phyloP scores from a whole-genome alignment of 129 eudicot species.

The Centrapalus pauciflorus region DNA sequence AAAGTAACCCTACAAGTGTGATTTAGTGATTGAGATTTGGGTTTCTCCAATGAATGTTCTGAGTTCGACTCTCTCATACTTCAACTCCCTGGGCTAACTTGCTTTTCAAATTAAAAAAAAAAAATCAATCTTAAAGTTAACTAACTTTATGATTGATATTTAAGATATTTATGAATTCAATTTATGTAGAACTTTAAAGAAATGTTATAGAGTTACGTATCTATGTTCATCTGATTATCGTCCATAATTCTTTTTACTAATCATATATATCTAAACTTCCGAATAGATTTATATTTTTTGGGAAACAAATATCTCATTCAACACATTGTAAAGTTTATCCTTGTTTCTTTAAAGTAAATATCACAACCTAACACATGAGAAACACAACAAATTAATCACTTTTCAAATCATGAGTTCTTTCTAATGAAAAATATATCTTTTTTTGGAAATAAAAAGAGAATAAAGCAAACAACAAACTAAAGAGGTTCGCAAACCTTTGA shows the following conservation, averaged over 20 bases:
- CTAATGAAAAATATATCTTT: neutral
- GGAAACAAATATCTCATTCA: neutral
- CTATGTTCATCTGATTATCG: neutral
- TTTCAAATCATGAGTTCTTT: conserved; percentile 23
- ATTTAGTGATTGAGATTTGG: no score
- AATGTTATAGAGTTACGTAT: no score
- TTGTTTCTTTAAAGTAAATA: conserved; percentile 20
- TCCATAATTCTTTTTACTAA: neutral
- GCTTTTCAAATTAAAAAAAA: no score
- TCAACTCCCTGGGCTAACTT: no score
- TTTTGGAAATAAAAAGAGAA: conserved; percentile 12
- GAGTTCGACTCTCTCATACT: no score
- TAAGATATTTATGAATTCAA: neutral
- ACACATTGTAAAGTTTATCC: conserved; percentile 5
- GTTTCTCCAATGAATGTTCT: no score
- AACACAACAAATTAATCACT: conserved; percentile 16
- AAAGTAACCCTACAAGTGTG: no score
- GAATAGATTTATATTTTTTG: neutral
- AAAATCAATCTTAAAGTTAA: neutral
- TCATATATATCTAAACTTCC: neutral
- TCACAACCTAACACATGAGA: conserved; percentile 22
- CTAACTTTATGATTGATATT: neutral
- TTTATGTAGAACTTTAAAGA: neutral
- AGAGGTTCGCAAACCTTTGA: conserved; percentile 21
- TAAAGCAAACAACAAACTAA: conserved; percentile 14